Base-by-base conservation (phyloP, 345 rosid genomes). In the Rhodomyrtus tomentosa region DNA sequence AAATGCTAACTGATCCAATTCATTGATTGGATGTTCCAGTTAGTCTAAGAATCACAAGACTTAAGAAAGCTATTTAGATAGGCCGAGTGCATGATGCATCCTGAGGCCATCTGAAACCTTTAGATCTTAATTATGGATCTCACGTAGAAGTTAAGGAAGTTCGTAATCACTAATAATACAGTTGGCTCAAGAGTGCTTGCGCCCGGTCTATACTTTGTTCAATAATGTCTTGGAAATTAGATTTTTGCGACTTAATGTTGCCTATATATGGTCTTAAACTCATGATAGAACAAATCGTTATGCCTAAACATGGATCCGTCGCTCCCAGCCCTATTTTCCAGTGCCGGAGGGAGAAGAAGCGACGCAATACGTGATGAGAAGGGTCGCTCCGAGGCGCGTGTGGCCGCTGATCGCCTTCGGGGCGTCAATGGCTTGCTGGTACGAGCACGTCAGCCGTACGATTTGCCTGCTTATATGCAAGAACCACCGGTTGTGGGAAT, bases 381-480 rank as follows among this genome's bases (percentile, higher is more conserved):
- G 58, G 87, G 73, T 96, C 49, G 99, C 99, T 1, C 99, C 99
- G 12, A 86, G 96, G 86, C 93, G 90, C 18, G 95, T 98, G 81
- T 98, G 99, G 98, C 99, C 99, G 48, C 87, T 88, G 8, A 93
- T 96, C 80, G 91, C 95, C 15, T 96, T 98, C 55, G 98, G 95
- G 36, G 92, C 99, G 38, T 98, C 99, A 7, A 87, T 98, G 50
- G 98, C 93, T 32, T 92, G 98, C 88, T 96, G 99, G 99, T 98
- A 98, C 81, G 99, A 98, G 92, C 99, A 98, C 87, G 89, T 98
- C 76, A 87, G 91, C 81, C 91, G 99, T 85, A 94, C 99, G 45
- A 86, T 95, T 62, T 95, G 98, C 91, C 88, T 98, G 81, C 90
- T 98, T 22, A 90, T 96, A 14, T 91, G 98, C 94, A 98, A 96